Evolutionary conservation across 73 alveolate species (phyloP).

Genomic region (Uronychia binucleata): DNA sequence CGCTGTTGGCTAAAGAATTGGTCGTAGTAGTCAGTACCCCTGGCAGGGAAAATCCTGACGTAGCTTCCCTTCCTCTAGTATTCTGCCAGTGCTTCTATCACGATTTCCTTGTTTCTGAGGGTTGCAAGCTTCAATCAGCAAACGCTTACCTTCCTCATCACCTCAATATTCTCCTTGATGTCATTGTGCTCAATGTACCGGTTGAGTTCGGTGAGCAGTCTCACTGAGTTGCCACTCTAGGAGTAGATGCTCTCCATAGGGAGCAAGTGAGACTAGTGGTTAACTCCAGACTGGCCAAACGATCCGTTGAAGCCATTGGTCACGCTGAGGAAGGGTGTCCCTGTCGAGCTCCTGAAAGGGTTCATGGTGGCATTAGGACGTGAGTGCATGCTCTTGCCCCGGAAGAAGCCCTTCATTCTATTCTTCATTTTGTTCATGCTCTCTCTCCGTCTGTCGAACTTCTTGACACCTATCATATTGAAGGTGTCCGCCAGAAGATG

Average conservation of each 20-base stretch:
- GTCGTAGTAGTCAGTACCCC: slow-evolving; percentile 45
- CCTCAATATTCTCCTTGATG: slow-evolving; percentile 1
- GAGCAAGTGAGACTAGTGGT: neutral
- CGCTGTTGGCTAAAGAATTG: slow-evolving; percentile 29
- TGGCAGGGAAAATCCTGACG: slow-evolving; percentile 62
- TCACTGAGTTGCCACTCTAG: slow-evolving; percentile 28
- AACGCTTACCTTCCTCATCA: too few species aligned
- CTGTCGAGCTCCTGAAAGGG: neutral
- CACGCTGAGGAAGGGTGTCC: neutral
- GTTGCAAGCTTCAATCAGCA: slow-evolving; percentile 19
- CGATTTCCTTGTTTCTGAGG: slow-evolving; percentile 29
- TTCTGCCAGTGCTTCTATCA: slow-evolving; percentile 51
- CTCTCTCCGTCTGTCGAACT: slow-evolving; percentile 68
- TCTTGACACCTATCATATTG: slow-evolving; percentile 76
- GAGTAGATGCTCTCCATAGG: neutral
- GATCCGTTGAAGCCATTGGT: neutral
- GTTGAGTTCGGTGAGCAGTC: slow-evolving; percentile 31
- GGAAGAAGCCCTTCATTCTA: slow-evolving; percentile 34
- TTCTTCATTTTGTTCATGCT: slow-evolving; percentile 51
- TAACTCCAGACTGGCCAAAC: neutral
- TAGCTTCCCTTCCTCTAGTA: slow-evolving; percentile 38
- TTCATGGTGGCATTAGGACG: neutral
- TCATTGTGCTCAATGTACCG: slow-evolving; percentile 7
- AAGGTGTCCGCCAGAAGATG: slow-evolving; percentile 83
- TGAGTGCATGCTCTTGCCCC: slow-evolving; percentile 9